A percentile compares a stretch with the other conserved stretches of the same genome.
phyloP scores from a whole-genome alignment of 495 filamentous ascomycete species.

The Penicillium verhagenii region DNA sequence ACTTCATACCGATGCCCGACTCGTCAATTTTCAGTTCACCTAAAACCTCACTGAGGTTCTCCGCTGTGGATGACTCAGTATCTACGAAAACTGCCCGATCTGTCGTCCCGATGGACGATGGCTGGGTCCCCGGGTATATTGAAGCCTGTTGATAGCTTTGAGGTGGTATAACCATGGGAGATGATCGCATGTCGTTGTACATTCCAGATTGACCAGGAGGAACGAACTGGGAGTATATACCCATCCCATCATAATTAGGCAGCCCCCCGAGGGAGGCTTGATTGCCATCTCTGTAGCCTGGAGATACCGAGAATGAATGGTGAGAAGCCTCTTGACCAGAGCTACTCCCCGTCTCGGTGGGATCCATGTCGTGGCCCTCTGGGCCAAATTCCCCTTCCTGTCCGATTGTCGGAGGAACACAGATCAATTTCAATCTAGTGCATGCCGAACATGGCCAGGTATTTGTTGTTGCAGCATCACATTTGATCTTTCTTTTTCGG shows the following conservation, averaged over 20 bases:
- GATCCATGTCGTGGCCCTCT: constrained; percentile 31
- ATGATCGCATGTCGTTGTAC: constrained; percentile 73
- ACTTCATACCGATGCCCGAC: constrained; percentile 74
- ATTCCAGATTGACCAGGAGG: constrained; percentile 65
- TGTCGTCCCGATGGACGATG: constrained; percentile 46
- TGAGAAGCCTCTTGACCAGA: constrained; percentile 29
- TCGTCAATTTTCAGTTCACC: constrained; percentile 88
- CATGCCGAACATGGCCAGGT: constrained; percentile 98
- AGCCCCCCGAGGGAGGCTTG: constrained; percentile 25
- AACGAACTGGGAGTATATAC: constrained; percentile 37
- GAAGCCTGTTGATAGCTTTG: constrained; percentile 45
- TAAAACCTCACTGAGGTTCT: constrained; percentile 74
- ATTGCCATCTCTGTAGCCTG: constrained; percentile 26
- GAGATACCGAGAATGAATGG: constrained; percentile 31
- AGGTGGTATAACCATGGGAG: constrained; percentile 40
- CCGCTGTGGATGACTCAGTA: constrained; percentile 64
- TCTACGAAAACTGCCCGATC: constrained; percentile 40
- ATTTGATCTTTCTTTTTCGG: constrained; percentile 80
- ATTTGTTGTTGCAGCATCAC: constrained; percentile 96
- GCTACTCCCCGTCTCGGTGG: constrained; percentile 22
- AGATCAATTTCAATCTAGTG: constrained; percentile 86
- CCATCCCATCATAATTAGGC: constrained; percentile 37
- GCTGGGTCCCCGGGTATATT: constrained; percentile 55
- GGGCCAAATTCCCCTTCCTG: constrained; percentile 73
- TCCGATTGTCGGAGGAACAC: constrained; percentile 83